Base-by-base conservation (phyloP, 306 rosid species). In the Sphenostylis stenocarpa region DNA sequence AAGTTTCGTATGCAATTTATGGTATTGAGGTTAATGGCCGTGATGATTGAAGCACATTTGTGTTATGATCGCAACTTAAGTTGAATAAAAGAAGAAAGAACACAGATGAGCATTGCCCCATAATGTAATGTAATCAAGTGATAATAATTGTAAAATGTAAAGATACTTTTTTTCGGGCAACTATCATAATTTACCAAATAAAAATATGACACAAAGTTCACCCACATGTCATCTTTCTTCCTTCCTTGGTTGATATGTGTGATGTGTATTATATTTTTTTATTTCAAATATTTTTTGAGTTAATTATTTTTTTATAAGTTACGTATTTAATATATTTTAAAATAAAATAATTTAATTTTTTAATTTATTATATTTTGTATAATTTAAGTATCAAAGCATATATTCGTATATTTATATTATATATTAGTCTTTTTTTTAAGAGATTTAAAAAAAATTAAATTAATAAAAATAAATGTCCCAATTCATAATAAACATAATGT, bases 131-230 rank as follows among this genome's bases (percentile, higher is more conserved):
- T 41, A 70, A 70, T 9, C 20, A 34, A 17, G 76, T 49, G 49
- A 51, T n/a, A 70, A 70, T 33, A 70, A 70, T 33, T 51, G 28
- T 28, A 48, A 48, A 47, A 48, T 10, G 43, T 9, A 47, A 68
- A 26, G 41, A 26, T 7, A 8, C 17, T 31, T 66, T 36, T 8
- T 29, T 49, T 17, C 47, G 45, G 39, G 47, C 61, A 49, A 31
- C 20, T 0, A 70, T 48, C 29, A 69, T 69, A 69, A 29, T n/a
- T 45, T 29, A 45, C 9, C 10, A 64, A 64, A 64, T 21, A 13
- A 21, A 66, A 63, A 39, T 13, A 6, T 36, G 21, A 43, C 36
- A 77, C 36, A 44, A 77, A 67, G 48, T 55, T 77, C 38, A n/a
- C 16, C 33, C 39, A 7, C 9, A 6, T 34, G 9, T 11, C 13